A percentile compares a stretch with the other conserved stretches of the same genome.
Evolutionary conservation across 2,329 filamentous ascomycete species (phyloP).

Genomic region (Aspergillus clavatus): DNA sequence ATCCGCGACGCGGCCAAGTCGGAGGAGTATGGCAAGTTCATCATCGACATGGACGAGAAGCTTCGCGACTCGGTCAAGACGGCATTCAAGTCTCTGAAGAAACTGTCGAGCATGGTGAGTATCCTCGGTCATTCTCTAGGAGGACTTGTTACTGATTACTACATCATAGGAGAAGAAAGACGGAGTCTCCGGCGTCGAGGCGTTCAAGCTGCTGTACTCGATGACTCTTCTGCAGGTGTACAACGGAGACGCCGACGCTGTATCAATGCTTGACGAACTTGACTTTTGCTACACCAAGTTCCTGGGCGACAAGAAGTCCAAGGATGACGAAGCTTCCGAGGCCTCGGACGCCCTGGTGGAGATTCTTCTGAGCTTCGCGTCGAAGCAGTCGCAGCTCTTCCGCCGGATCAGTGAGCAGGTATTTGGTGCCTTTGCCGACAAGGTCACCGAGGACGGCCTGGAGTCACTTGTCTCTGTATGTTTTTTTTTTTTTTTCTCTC

Average conservation of each 20-base stretch:
- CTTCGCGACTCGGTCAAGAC: constrained; percentile 40
- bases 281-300: constrained; percentile 67
- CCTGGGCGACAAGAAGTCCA: constrained; percentile 46
- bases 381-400: constrained; percentile 77
- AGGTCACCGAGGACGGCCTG: constrained; percentile 69
- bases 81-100: constrained; percentile 40
- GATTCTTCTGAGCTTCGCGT: constrained; percentile 82
- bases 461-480: constrained; percentile 53
- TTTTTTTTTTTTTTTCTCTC: too few relatives aligned
- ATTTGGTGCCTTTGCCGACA: constrained; percentile 73
- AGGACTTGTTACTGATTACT: constrained; percentile 21
- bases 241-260: constrained; percentile 79
- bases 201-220: constrained; percentile 75
- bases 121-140: neutral
- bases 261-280: constrained; percentile 78
- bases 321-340: constrained; percentile 47
- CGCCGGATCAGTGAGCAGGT: constrained; percentile 83
- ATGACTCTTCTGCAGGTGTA: constrained; percentile 84
- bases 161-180: constrained; percentile 51
- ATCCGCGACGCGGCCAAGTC: constrained; percentile 37
- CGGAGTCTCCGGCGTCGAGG: constrained; percentile 45
- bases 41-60: constrained; percentile 46
- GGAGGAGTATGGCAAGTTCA: constrained; percentile 36
- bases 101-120: constrained; percentile 34
- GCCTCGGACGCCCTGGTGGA: constrained; percentile 73